Conservation (phyloP, 2,329 filamentous ascomycete species). For the Verticillium longisporum region DNA sequence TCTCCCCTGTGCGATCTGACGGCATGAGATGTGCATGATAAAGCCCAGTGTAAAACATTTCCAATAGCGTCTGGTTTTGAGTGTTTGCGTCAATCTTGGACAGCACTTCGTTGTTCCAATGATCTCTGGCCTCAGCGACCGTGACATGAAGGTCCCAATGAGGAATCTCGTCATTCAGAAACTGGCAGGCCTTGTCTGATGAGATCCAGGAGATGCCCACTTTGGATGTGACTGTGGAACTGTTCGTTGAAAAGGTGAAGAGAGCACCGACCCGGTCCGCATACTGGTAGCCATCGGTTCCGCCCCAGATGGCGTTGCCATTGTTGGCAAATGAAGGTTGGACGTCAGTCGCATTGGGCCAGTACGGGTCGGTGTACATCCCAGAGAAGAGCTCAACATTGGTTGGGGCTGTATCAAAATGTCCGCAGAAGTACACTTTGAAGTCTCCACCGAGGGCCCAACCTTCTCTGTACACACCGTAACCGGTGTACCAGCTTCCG, state of each 20-base stretch:
- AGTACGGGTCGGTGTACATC: conserved; percentile 37
- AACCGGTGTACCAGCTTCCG: conserved; percentile 34
- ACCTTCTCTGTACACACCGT: conserved; percentile 37
- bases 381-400: conserved; percentile 29
- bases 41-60: conserved; percentile 49
- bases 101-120: conserved; percentile 40
- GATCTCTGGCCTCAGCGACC: conserved; percentile 27
- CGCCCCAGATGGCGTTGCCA: conserved; percentile 44
- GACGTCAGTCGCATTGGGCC: conserved; percentile 21
- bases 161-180: conserved; percentile 36
- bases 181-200: conserved; percentile 38
- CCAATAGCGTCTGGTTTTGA: conserved; percentile 38
- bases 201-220: conserved; percentile 45
- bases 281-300: conserved; percentile 40
- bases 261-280: conserved; percentile 44
- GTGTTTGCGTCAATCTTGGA: conserved; percentile 31
- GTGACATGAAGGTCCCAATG: conserved; percentile 32
- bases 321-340: conserved; percentile 37
- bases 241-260: conserved; percentile 35
- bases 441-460: conserved; percentile 35
- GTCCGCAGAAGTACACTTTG: conserved; percentile 35
- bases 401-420: conserved; percentile 28
- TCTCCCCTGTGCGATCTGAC: conserved; percentile 53
- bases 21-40: conserved; percentile 58
- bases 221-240: conserved; percentile 35